Evolutionary conservation across 441 rosid genomes (phyloP).

Genomic region (Adansonia madagascariensis): DNA sequence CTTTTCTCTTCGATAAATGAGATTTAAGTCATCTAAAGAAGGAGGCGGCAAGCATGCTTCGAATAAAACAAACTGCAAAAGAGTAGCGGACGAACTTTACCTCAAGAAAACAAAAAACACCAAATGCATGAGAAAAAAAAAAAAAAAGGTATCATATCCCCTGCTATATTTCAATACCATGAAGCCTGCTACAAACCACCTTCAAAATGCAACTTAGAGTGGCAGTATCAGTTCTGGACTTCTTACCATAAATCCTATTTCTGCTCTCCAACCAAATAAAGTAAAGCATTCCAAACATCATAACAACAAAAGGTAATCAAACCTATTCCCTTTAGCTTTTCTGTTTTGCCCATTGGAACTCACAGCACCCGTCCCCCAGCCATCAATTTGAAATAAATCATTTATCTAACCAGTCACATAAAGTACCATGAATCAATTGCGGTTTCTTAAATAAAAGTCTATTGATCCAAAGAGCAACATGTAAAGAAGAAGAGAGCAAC

Average conservation of each 20-base stretch:
- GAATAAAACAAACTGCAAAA: neutral
- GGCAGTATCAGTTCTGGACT: neutral
- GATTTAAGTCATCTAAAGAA: neutral
- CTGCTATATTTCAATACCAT: neutral
- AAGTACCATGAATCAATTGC: neutral
- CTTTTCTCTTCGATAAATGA: neutral
- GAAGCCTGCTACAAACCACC: neutral
- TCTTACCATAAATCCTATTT: neutral
- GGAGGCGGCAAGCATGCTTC: neutral
- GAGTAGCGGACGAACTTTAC: neutral
- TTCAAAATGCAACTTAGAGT: neutral
- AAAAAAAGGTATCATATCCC: neutral
- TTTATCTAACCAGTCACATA: neutral
- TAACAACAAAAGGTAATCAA: neutral
- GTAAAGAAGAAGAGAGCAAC: neutral
- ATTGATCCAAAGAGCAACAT: neutral
- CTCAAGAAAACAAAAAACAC: no score
- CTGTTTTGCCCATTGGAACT: neutral
- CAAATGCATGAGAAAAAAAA: neutral
- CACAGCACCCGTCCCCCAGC: neutral
- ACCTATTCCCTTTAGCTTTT: neutral
- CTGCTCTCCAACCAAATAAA: neutral
- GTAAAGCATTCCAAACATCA: neutral
- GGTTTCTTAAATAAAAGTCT: neutral
- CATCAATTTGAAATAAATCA: neutral